Base-by-base conservation (phyloP, 2,329 filamentous ascomycete species). In the Ophiocordyceps camponoti-leonardi region DNA sequence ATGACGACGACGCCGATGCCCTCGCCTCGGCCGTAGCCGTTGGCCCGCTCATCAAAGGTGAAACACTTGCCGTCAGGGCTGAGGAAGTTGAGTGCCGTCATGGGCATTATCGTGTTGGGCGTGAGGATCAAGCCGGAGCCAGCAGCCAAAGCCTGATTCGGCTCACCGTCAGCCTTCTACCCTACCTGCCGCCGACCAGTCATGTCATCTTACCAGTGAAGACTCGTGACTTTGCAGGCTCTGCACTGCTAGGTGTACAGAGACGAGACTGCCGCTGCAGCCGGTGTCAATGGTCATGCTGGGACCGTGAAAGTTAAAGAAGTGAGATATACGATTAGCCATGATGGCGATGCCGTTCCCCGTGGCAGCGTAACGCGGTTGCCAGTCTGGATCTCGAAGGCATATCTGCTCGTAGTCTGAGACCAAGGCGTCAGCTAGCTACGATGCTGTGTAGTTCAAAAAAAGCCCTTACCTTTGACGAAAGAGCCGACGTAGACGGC, bases 21-120 rank as follows among this genome's bases (percentile, higher is more conserved):
- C 53, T 83, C 79, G 1, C 77, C 79, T 30, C 78, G 67, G 0
- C 72, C 77, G 53, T 82, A 83, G 1, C 79, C 80, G 47, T 75
- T 72, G 18, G 75, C 79, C 3, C 67, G 65, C n/a, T 63, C 55
- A 51, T 79, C 77, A 53, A 73, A 79, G 6, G 71, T 72, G 48
- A 68, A 68, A 33, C 63, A 68, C 47, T 64, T 71, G 1, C 72
- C 71, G 46, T 70, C 65, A 2, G 68, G 64, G 41, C 69, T 71
- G 1, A 75, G 58, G 44, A 75, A 72, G 49, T 71, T 72, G 18
- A 74, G 56, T 5, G 66, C 69, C 1, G 69, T 71, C 71, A 74
- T 75, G 1, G 70, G 69, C 61, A 73, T 70, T 53, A 74, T 72
- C 4, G 70, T 75, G 45, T 69, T 69, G 0, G 71, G 71, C 0